Evolutionary conservation across 192 early-diverging fungal genomes (phyloP).

Genomic region (Mycoemilia scoparia): DNA sequence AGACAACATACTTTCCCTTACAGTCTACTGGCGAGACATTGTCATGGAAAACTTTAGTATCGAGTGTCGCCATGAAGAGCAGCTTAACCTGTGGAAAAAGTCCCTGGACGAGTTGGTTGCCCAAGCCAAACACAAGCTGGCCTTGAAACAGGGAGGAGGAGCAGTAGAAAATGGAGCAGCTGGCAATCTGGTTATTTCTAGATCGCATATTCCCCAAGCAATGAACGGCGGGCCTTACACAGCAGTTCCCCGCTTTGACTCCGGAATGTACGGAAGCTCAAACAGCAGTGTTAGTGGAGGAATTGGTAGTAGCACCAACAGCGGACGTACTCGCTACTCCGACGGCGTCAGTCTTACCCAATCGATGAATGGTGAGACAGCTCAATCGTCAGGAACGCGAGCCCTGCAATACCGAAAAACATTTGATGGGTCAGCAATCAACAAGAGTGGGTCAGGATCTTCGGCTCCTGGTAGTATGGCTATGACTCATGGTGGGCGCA

Average conservation of each 20-base stretch:
- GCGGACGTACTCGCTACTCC: conserved; percentile 20
- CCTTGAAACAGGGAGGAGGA: too few species aligned
- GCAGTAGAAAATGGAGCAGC: too few species aligned
- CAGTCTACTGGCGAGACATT: conserved; percentile 73
- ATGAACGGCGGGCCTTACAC: too few species aligned
- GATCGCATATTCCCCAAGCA: too few species aligned
- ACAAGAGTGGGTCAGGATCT: conserved; percentile 2
- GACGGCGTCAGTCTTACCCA: conserved; percentile 22
- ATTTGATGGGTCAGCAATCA: conserved; percentile 14
- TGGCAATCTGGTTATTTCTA: neutral
- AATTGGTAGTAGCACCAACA: conserved; percentile 1
- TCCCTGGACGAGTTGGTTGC: conserved; percentile 55
- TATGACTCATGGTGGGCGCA: neutral
- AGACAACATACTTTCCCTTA: conserved; percentile 29
- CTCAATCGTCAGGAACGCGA: conserved; percentile 6
- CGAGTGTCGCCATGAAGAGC: conserved; percentile 80
- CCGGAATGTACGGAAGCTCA: conserved; percentile 1
- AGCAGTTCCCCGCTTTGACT: too few species aligned
- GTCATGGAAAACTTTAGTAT: conserved; percentile 75
- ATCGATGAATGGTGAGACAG: conserved; percentile 20
- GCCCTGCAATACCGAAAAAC: conserved; percentile 24
- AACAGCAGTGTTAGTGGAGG: conserved; percentile 12
- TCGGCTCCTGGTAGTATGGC: neutral
- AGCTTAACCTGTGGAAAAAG: conserved; percentile 72
- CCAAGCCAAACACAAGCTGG: conserved; percentile 25